phyloP scores from a whole-genome alignment of 148 eudicot genomes.

The Salicornia ramosissima region DNA sequence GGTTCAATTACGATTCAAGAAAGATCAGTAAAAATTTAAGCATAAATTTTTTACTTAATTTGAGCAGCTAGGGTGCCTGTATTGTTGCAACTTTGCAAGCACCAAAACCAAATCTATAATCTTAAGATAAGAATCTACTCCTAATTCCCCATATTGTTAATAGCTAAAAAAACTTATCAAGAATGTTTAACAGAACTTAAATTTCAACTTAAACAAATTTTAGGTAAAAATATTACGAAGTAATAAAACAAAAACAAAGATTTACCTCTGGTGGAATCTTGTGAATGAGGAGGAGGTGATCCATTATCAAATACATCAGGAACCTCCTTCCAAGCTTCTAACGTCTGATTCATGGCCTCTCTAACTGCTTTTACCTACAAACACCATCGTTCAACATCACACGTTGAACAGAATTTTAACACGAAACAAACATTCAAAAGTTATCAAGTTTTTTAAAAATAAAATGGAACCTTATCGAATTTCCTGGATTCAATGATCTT shows the following conservation, averaged over 20 bases:
- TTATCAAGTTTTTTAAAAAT: too few species aligned
- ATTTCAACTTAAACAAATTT: too few species aligned
- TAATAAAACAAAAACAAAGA: too few species aligned
- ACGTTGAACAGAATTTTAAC: slow-evolving; percentile 4
- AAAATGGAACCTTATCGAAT: slow-evolving; percentile 65
- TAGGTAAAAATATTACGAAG: too few species aligned
- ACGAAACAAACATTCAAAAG: slow-evolving; percentile 3
- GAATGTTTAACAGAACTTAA: too few species aligned
- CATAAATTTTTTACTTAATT: too few species aligned
- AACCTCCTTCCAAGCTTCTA: slow-evolving; percentile 75
- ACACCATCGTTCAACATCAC: slow-evolving; percentile 11
- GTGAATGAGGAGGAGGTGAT: slow-evolving; percentile 49
- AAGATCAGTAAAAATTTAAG: background rate
- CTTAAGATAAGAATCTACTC: too few species aligned
- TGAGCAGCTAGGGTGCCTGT: too few species aligned
- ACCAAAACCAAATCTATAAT: too few species aligned
- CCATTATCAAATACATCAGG: slow-evolving; percentile 69
- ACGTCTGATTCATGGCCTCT: slow-evolving; percentile 73
- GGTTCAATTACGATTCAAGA: background rate
- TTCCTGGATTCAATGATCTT: slow-evolving; percentile 67
- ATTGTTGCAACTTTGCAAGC: too few species aligned
- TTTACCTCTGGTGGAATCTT: slow-evolving; percentile 61
- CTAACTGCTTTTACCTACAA: slow-evolving; percentile 79
- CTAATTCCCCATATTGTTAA: too few species aligned
- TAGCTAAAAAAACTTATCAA: too few species aligned